Percentiles rank a stretch among this genome's conserved stretches.
Conservation (phyloP, 2,329 filamentous ascomycete genomes). For the Pseudogymnoascus sp. region DNA sequence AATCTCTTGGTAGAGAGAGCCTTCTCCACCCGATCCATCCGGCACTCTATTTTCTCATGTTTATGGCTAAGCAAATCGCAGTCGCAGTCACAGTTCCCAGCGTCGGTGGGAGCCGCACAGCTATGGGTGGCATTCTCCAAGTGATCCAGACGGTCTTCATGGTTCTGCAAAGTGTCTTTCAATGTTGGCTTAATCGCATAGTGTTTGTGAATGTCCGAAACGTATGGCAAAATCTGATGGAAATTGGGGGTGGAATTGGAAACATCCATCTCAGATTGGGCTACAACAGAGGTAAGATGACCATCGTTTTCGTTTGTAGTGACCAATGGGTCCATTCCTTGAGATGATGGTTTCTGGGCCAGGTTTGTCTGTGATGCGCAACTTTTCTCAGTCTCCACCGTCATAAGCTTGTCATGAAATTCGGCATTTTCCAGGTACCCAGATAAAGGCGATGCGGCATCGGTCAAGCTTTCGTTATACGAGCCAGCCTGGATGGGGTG, state of each 20-base stretch:
- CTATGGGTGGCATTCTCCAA: constrained; percentile 59
- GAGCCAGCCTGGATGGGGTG: constrained; percentile 15
- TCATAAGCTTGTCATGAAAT: neutral
- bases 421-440: neutral
- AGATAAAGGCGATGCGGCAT: neutral
- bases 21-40: constrained; percentile 51
- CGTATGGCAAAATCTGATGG: constrained; percentile 9
- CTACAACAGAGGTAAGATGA: neutral
- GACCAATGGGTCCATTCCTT: neutral
- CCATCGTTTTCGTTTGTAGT: neutral
- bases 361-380: neutral
- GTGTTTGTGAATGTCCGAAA: constrained; percentile 11
- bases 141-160: constrained; percentile 58
- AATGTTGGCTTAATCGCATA: constrained; percentile 9
- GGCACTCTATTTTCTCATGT: constrained; percentile 17
- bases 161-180: constrained; percentile 42
- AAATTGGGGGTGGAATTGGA: neutral
- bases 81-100: constrained; percentile 6
- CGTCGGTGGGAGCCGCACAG: constrained; percentile 34
- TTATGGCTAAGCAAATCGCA: constrained; percentile 4
- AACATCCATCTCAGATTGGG: constrained; percentile 3
- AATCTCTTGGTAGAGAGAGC: constrained; percentile 24
- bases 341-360: neutral
- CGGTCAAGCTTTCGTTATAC: constrained; percentile 10
- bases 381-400: neutral